phyloP scores from a whole-genome alignment of 495 filamentous ascomycete genomes.

The Penicillium robsamsonii region DNA sequence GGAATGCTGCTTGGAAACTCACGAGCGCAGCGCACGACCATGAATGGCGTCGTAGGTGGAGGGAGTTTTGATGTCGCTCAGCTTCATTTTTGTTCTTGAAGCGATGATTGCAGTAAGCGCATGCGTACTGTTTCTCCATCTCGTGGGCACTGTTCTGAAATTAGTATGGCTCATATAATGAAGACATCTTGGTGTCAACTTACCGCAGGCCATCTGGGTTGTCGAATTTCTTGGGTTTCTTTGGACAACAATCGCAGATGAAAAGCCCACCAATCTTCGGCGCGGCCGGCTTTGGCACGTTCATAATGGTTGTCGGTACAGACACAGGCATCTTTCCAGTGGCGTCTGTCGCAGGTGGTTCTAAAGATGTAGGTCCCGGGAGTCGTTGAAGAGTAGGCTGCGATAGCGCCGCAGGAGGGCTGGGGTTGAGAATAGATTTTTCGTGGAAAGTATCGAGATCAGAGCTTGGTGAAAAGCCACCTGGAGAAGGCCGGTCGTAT shows the following conservation, averaged over 20 bases:
- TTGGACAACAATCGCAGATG: conserved; percentile 97
- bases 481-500: conserved; percentile 71
- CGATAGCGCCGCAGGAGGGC: conserved; percentile 51
- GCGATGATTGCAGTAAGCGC: conserved; percentile 85
- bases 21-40: conserved; percentile 95
- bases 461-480: conserved; percentile 64
- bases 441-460: conserved; percentile 50
- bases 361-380: conserved; percentile 24
- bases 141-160: conserved; percentile 61
- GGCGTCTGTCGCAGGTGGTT: conserved; percentile 30
- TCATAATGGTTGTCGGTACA: conserved; percentile 31
- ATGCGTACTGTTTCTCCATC: conserved; percentile 94
- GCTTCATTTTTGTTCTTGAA: conserved; percentile 99
- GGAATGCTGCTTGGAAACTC: conserved; percentile 76
- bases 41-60: conserved; percentile 91
- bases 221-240: conserved; percentile 98
- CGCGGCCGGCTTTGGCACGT: conserved; percentile 27
- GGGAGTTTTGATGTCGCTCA: conserved; percentile 93
- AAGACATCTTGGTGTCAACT: conserved; percentile 29
- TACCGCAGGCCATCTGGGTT: conserved; percentile 82
- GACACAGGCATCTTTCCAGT: conserved; percentile 49
- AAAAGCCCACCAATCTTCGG: conserved; percentile 51
- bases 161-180: not conserved
- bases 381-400: conserved; percentile 21
- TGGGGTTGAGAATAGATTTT: conserved; percentile 54